Evolutionary conservation across 2,329 filamentous ascomycete species (phyloP).

Genomic region (Calonectria leucothoes): DNA sequence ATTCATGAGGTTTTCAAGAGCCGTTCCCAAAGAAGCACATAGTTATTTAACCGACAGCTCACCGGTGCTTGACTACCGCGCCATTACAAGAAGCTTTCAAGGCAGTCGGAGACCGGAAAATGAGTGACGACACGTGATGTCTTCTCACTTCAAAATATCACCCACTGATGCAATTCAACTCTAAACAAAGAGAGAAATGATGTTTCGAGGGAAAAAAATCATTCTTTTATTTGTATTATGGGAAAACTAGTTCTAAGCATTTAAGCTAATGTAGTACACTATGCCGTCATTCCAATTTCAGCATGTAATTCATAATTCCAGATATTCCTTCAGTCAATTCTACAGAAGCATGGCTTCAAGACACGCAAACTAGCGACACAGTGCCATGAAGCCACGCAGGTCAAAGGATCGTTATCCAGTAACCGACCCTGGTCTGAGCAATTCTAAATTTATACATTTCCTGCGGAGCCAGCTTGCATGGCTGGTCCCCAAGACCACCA

Average conservation of each 20-base stretch:
- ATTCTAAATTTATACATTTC: background rate
- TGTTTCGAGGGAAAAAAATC: background rate
- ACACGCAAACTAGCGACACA: background rate
- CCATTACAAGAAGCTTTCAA: no score
- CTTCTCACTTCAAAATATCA: no score
- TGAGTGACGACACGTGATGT: no score
- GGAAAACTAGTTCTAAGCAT: background rate
- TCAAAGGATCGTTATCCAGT: background rate
- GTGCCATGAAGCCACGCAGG: background rate
- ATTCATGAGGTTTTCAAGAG: background rate
- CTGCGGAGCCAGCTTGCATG: background rate
- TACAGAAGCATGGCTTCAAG: background rate
- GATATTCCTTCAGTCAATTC: background rate
- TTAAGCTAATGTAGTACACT: background rate
- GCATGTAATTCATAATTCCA: background rate
- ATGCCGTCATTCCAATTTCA: background rate
- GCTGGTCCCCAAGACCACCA: conserved; percentile 8
- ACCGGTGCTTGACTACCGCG: no score
- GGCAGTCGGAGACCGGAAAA: no score
- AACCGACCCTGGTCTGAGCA: background rate
- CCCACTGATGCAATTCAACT: background rate
- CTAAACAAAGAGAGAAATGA: background rate
- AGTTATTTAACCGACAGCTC: background rate
- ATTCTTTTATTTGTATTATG: background rate
- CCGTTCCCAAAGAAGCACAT: background rate